Base-by-base conservation (phyloP, 768 basidiomycete genomes). In the Leccinum sublutescens region DNA sequence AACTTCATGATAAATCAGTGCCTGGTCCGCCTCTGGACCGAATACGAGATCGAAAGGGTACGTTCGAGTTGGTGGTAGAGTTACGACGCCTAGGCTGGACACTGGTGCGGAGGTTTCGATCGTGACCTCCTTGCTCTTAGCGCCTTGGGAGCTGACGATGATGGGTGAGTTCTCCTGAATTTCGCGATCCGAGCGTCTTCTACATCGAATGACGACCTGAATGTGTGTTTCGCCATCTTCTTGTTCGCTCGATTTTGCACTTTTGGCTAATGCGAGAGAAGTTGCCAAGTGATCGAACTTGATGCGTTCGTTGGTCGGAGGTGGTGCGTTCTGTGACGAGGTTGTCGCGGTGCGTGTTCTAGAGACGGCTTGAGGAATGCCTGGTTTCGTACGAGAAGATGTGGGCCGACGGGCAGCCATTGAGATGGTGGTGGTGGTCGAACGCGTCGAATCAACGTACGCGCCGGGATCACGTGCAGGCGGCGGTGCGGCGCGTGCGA, bases 1-100 rank as follows among this genome's bases (percentile, higher is more conserved):
- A 43, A 98, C 96, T 54, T 97, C 90, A 57, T 93, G 85, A 72
- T 96, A 99, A 11, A 99, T 83, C 82, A 93, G 83, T 21, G 90
- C 86, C 70, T 99, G 97, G 70, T 96, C 94, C 23, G 95, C 95
- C 71, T 97, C 95, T 19, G 95, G 94, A 3, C 97, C 96, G 77
- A 97, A 98, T 7, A 97, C 97, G 27, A 90, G 78, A 74, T 98
- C 95, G 72, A 97, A 99, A 4, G 91, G 88, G 73, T 98, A 99
- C 2, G 92, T 96, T 54, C 89, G 79, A 2, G 86, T 84, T 11
- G 89, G 89, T 23, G 91, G 82, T n/a, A 86, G 77, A 5, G 85
- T 86, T 12, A 90, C 79, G 48, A 92, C 66, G n/a, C 91, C 91
- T 6, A 93, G 71, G 57, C 83, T 87, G 3, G 88, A 86, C 2